These are phyloP conservation scores for Pythium aquatile DNA, from an alignment of 352 stramenopile genomes.

Conservation along the genomic window DNA sequence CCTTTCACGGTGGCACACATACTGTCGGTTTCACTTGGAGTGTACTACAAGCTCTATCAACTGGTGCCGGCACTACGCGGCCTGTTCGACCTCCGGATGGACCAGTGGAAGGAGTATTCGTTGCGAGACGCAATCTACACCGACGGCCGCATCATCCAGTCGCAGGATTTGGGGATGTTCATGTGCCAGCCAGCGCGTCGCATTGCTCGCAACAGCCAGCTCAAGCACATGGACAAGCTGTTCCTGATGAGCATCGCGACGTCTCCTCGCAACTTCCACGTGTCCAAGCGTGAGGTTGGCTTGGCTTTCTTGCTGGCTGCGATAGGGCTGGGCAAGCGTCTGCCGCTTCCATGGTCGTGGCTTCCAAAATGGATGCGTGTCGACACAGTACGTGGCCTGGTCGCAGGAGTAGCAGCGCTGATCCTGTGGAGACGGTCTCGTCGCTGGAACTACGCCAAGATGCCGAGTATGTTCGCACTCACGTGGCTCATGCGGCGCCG, in stretches of 20 bases:
- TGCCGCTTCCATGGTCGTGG: neutral
- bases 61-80: conserved; percentile 40
- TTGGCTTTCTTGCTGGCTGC: conserved; percentile 9
- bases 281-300: conserved; percentile 12
- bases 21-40: conserved; percentile 30
- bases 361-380: conserved; percentile 4
- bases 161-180: conserved; percentile 45
- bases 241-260: conserved; percentile 77
- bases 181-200: conserved; percentile 40
- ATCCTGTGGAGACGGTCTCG: conserved; percentile 15
- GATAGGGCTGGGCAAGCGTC: conserved; percentile 10
- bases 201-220: conserved; percentile 49
- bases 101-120: conserved; percentile 48
- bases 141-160: conserved; percentile 39
- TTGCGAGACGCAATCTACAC: conserved; percentile 35
- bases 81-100: conserved; percentile 51
- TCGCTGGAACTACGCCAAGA: conserved; percentile 41
- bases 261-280: conserved; percentile 33
- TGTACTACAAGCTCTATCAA: conserved; percentile 47
- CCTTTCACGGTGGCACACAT: conserved; percentile 35
- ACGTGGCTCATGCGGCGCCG: conserved; percentile 63
- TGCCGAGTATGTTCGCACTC: conserved; percentile 55
- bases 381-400: neutral
- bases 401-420: neutral
- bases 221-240: conserved; percentile 66